phyloP scores from a whole-genome alignment of 371 early-diverging fungal species.

The Rhizopus delemar region DNA sequence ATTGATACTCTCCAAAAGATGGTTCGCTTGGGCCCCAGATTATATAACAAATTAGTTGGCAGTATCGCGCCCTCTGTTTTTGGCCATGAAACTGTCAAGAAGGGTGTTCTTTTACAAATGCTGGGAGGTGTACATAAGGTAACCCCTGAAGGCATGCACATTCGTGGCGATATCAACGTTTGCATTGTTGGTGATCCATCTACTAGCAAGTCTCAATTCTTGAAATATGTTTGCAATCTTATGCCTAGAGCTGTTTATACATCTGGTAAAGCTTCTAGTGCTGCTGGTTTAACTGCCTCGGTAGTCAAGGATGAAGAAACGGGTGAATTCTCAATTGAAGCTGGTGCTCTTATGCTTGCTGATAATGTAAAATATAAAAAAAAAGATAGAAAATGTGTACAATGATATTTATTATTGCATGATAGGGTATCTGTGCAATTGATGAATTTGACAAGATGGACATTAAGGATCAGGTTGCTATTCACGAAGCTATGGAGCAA shows the following conservation, averaged over 20 bases:
- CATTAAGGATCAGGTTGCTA: conserved; percentile 97
- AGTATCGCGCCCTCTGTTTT: conserved; percentile 97
- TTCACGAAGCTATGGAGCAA: conserved; percentile 99
- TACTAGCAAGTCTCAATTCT: conserved; percentile 98
- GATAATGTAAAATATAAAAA: conserved; percentile 88
- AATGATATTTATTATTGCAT: not conserved
- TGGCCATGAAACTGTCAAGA: conserved; percentile 97
- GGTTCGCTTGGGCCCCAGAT: conserved; percentile 57
- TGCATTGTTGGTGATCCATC: conserved; percentile 99
- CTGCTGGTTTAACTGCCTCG: conserved; percentile 98
- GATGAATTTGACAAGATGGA: conserved; percentile 99
- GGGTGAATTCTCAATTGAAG: conserved; percentile 99
- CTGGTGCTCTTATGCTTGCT: conserved; percentile 99
- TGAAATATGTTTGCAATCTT: conserved; percentile 88
- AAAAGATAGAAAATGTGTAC: not conserved
- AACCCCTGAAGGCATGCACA: conserved; percentile 92
- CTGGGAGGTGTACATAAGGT: conserved; percentile 97
- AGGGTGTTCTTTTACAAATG: conserved; percentile 94
- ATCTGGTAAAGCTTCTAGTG: conserved; percentile 98
- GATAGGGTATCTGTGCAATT: conserved; percentile 97
- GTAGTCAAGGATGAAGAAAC: conserved; percentile 99
- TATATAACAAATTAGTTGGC: conserved; percentile 76
- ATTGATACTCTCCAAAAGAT: conserved; percentile 75
- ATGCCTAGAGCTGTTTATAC: conserved; percentile 97
- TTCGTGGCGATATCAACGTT: conserved; percentile 99